These are phyloP conservation scores for Sphagnum contortum DNA, from an alignment of 225 moss, liverwort and hornwort species.

Conservation along the genomic window DNA sequence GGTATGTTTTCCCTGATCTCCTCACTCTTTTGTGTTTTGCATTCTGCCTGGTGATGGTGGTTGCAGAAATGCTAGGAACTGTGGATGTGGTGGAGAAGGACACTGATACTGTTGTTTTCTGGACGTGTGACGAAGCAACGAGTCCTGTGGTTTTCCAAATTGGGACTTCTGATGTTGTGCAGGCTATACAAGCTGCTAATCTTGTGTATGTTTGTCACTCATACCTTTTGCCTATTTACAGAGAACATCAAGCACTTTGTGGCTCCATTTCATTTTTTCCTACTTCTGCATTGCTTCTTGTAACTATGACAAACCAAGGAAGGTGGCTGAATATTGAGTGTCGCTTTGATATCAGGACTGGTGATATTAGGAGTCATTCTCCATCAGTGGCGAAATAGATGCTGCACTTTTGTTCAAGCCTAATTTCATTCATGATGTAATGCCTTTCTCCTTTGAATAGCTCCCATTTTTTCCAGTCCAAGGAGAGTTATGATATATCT, in stretches of 20 bases:
- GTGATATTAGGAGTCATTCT: slow-evolving; percentile 74
- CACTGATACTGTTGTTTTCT: slow-evolving; percentile 59
- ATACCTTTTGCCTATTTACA: neutral
- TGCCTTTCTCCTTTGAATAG: neutral
- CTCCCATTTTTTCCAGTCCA: too few species aligned
- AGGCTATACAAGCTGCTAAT: slow-evolving; percentile 59
- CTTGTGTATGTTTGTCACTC: slow-evolving; percentile 18
- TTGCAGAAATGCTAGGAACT: slow-evolving; percentile 43
- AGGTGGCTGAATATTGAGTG: too few species aligned
- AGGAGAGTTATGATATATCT: too few species aligned
- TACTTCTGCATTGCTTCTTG: too few species aligned
- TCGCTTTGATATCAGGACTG: slow-evolving; percentile 15
- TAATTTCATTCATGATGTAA: slow-evolving; percentile 64
- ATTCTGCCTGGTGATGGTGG: neutral
- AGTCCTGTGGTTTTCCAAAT: slow-evolving; percentile 78
- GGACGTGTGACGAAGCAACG: slow-evolving; percentile 65
- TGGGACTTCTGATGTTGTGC: slow-evolving; percentile 68
- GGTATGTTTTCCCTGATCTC: too few species aligned
- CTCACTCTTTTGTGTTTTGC: too few species aligned
- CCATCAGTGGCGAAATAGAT: slow-evolving; percentile 83
- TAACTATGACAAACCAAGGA: too few species aligned
- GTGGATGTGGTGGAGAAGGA: slow-evolving; percentile 71
- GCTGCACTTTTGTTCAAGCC: slow-evolving; percentile 75
- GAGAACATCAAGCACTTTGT: neutral
- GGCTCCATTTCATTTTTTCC: neutral